These are phyloP conservation scores for Vaccinium vitisidaea DNA, from an alignment of 148 eudicot species.

Conservation along the genomic window DNA sequence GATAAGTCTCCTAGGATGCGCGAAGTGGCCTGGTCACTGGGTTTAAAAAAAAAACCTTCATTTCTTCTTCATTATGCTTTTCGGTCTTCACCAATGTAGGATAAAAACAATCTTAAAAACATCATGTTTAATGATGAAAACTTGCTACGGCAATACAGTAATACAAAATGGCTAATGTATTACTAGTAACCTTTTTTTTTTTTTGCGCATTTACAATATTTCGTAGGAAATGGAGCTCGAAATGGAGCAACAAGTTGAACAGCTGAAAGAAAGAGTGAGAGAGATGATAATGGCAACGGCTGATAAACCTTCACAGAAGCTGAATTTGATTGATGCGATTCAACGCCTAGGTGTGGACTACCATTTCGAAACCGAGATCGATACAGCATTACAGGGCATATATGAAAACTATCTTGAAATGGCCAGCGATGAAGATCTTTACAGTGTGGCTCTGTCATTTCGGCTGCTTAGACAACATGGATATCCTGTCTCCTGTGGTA, in stretches of 20 bases:
- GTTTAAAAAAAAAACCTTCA: no score
- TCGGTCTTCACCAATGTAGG: no score
- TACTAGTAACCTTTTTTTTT: no score
- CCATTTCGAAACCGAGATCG: constrained; percentile 25
- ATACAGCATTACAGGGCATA: constrained; percentile 6
- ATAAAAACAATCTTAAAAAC: no score
- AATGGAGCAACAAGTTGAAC: background rate
- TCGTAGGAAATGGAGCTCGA: background rate
- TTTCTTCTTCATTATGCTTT: no score
- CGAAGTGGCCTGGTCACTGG: no score
- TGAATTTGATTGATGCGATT: constrained; percentile 21
- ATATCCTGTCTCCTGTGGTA: constrained; percentile 17
- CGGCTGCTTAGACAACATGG: constrained; percentile 2
- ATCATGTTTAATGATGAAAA: no score
- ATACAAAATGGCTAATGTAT: no score
- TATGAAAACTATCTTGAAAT: background rate
- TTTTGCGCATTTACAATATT: no score
- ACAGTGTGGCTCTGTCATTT: constrained; percentile 19
- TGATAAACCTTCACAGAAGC: background rate
- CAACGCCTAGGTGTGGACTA: constrained; percentile 25
- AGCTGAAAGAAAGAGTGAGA: constrained; percentile 21
- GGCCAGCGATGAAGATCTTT: constrained; percentile 1
- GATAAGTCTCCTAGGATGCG: no score
- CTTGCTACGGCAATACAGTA: no score
- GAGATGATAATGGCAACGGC: background rate